Evolutionary conservation across 202 grass and related monocot genomes (phyloP), one percentile per base, ranked within the genome.

Genomic region (Dendrocalamus latiflorus): DNA sequence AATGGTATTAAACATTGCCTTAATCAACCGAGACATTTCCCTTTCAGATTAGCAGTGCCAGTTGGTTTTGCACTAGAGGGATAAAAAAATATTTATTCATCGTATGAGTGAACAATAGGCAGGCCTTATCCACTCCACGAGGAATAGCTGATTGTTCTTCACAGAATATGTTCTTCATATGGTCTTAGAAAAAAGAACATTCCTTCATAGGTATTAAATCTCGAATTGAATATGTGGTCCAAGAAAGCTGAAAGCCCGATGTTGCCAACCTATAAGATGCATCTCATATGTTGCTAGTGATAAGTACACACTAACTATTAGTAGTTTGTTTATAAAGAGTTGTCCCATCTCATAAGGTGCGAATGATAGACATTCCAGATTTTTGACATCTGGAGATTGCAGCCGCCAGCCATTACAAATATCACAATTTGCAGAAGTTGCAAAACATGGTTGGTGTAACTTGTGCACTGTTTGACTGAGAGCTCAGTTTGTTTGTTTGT

Each of bases 141-240:
- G 10, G 6, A 45, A 38, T 39, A 49, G 11, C 65, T 38, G 8
- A 12, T 8, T 49, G 39, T 61, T 77, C 41, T 77, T 70, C 51
- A 70, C 24, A 36, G 9, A 68, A 59, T 21, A 17, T 51, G 4
- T 56, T 5, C 37, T 17, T 17, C n/a, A n/a, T n/a, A n/a, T n/a
- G n/a, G n/a, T n/a, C n/a, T n/a, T n/a, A n/a, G n/a, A n/a, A n/a
- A n/a, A n/a, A n/a, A n/a, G n/a, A n/a, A n/a, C n/a, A n/a, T n/a
- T n/a, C n/a, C n/a, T n/a, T n/a, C 37, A 34, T 74, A 56, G 24
- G 57, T 83, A 45, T 45, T 25, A 34, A 76, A 50, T 84, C 26
- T 36, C 3, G 5, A 84, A 38, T 25, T 14, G n/a, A 34, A 75
- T 42, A 56, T 61, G 50, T 77, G 53, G 53, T 11, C 12, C n/a